These are phyloP conservation scores for Eragrostis curvula DNA, from an alignment of 176 grass and related monocot genomes.

Conservation along the genomic window DNA sequence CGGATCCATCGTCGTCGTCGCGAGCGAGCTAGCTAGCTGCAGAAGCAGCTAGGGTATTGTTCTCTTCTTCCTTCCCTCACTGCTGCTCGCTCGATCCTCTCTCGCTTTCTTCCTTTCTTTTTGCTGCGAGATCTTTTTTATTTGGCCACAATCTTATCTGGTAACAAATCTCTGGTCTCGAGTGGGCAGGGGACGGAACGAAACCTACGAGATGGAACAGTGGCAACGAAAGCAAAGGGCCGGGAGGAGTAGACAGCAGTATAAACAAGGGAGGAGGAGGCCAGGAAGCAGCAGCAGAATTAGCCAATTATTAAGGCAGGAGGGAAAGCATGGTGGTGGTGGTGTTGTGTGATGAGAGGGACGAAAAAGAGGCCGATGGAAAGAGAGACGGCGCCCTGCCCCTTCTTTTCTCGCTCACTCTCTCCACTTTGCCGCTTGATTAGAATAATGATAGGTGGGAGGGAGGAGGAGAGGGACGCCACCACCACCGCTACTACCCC, in stretches of 20 bases:
- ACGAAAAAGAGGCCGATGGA: constrained; percentile 37
- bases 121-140: constrained; percentile 44
- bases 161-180: constrained; percentile 44
- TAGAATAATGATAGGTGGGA: constrained; percentile 51
- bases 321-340: constrained; percentile 26
- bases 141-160: constrained; percentile 45
- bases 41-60: constrained; percentile 39
- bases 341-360: not conserved
- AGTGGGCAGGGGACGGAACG: constrained; percentile 28
- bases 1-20: constrained; percentile 56
- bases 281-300: constrained; percentile 10
- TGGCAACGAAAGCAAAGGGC: constrained; percentile 49
- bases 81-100: not conserved
- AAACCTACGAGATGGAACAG: constrained; percentile 73
- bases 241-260: constrained; percentile 10
- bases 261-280: not conserved
- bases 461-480: constrained; percentile 29
- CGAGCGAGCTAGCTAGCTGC: constrained; percentile 11
- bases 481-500: constrained; percentile 41
- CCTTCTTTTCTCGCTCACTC: constrained; percentile 42
- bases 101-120: constrained; percentile 43
- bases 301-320: constrained; percentile 46
- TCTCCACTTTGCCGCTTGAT: constrained; percentile 48
- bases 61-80: constrained; percentile 15
- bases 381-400: constrained; percentile 48